Evolutionary conservation across 306 rosid species (phyloP), one percentile per base, ranked within the genome.

Genomic region (Vachellia pachyceras): DNA sequence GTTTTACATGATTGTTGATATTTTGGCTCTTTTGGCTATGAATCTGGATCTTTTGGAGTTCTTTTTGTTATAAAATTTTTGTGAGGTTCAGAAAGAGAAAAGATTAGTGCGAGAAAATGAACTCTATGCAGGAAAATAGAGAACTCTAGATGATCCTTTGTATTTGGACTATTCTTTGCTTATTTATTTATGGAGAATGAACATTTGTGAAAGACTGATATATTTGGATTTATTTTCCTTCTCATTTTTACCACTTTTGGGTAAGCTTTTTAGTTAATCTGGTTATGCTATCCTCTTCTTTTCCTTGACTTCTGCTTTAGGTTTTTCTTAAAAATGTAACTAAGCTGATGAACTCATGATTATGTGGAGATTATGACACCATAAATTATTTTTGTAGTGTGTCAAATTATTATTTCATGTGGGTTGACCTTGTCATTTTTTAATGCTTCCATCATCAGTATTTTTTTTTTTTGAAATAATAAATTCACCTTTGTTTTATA

Each of bases 1-100:
- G 61, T 64, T 80, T 76, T 82, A 29, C 33, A 72, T 86, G 69
- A 82, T 82, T 88, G 84, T 83, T 73, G 65, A 79, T 47, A 84
- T 66, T 64, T 41, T 10, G 73, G 52, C 74, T 77, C 55, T 75
- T 67, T 78, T 23, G 33, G 74, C 64, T 87, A 9, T 10, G 17
- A 58, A 36, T 58, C 15, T 23, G 36, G 65, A 58, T 23, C 65
- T 23, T 10, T 23, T 23, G 23, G 10, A 18, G 58, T 52, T 52
- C 10, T 52, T 18, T 17, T 17, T 52, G 23, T 20, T 7, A 58
- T 23, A 10, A 1, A 10, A 15, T 58, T 58, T 14, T 58, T 58
- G 36, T 3, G 3, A 20, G 35, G 36, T 58, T 58, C 36, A 3
- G 36, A 20, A 23, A 55, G 20, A 55, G 63, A 18, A 29, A 29